Percentiles rank a stretch among this genome's conserved stretches.
Evolutionary conservation across 192 early-diverging fungal genomes (phyloP).

Genomic region (Coemansia sp.): DNA sequence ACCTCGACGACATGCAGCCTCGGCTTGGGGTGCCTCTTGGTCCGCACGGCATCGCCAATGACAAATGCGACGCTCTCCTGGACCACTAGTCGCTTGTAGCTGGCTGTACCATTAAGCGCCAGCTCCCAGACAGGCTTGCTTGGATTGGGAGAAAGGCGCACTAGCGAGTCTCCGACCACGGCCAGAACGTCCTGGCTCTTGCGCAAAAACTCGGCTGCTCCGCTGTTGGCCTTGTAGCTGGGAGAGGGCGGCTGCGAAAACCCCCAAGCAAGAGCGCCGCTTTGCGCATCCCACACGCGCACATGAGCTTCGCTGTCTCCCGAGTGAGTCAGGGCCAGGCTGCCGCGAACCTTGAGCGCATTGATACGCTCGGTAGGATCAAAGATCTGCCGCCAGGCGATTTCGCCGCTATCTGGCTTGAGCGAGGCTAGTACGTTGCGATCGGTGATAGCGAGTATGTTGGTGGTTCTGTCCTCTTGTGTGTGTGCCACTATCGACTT

Average conservation of each 20-base stretch:
- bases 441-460: slow-evolving; percentile 62
- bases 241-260: slow-evolving; percentile 23
- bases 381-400: slow-evolving; percentile 78
- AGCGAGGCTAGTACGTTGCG: slow-evolving; percentile 74
- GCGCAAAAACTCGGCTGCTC: slow-evolving; percentile 43
- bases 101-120: slow-evolving; percentile 30
- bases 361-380: slow-evolving; percentile 58
- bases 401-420: slow-evolving; percentile 62
- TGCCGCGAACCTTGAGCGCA: slow-evolving; percentile 43
- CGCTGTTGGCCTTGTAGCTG: slow-evolving; percentile 33
- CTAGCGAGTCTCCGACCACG: slow-evolving; percentile 34
- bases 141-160: slow-evolving; percentile 19
- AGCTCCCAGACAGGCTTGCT: slow-evolving; percentile 35
- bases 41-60: slow-evolving; percentile 31
- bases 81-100: slow-evolving; percentile 40
- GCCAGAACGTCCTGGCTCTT: slow-evolving; percentile 41
- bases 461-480: slow-evolving; percentile 30
- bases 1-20: slow-evolving; percentile 42
- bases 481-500: slow-evolving; percentile 22
- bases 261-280: slow-evolving; percentile 15
- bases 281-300: slow-evolving; percentile 53
- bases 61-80: slow-evolving; percentile 31
- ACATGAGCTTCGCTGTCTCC: slow-evolving; percentile 18
- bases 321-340: slow-evolving; percentile 34
- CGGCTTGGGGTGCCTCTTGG: slow-evolving; percentile 14